Evolutionary conservation across 306 rosid species (phyloP).

Genomic region (Senna siamea): DNA sequence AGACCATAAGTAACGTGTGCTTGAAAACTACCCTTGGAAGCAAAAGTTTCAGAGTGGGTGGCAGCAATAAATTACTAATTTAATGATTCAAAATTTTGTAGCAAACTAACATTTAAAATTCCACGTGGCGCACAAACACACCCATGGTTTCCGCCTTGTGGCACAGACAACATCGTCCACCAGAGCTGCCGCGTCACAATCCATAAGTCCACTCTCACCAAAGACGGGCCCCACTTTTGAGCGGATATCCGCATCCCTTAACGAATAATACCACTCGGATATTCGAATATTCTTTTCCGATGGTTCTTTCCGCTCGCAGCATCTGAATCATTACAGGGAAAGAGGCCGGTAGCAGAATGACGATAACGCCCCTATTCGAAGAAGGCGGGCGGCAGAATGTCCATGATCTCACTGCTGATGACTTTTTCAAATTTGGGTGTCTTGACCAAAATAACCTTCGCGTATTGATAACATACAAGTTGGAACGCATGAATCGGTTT

Average conservation of each 20-base stretch:
- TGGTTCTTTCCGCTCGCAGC: constrained; percentile 6
- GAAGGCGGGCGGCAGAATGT: neutral
- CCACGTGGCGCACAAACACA: constrained; percentile 33
- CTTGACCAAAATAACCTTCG: constrained; percentile 53
- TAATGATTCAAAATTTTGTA: neutral
- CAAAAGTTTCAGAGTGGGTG: neutral
- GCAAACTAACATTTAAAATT: neutral
- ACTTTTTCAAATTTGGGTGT: neutral
- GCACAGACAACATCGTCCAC: neutral
- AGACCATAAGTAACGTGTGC: no score
- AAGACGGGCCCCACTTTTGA: neutral
- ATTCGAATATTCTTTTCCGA: constrained; percentile 64
- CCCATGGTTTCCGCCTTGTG: neutral
- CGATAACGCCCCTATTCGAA: constrained; percentile 7
- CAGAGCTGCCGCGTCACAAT: constrained; percentile 40
- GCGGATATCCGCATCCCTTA: constrained; percentile 45
- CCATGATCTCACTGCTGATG: neutral
- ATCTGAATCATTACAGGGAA: neutral
- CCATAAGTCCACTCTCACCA: neutral
- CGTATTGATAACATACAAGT: no score
- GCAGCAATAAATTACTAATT: neutral
- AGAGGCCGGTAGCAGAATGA: neutral
- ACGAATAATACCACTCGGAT: constrained; percentile 58
- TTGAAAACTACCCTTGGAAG: no score
- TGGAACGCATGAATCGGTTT: no score